phyloP scores from a whole-genome alignment of 768 basidiomycete genomes.

The Lentinula lateritia region DNA sequence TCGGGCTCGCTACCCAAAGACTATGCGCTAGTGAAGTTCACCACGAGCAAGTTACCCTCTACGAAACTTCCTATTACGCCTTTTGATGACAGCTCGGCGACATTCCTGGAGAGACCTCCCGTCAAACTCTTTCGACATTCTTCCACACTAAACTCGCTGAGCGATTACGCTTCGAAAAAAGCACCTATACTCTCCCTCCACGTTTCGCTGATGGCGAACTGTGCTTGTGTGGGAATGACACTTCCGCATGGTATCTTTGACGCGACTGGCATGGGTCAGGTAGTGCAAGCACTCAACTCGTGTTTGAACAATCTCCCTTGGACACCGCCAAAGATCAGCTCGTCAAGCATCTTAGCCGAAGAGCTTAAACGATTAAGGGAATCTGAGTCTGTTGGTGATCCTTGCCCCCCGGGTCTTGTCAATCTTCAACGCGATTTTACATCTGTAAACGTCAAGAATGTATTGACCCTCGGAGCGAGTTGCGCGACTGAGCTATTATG shows the following conservation, averaged over 20 bases:
- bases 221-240: constrained; percentile 3
- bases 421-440: constrained; percentile 3
- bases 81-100: background rate
- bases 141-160: background rate
- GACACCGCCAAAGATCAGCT: background rate
- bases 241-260: constrained; percentile 5
- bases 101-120: background rate
- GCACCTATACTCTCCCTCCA: constrained; percentile 2
- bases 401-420: background rate
- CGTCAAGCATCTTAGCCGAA: background rate
- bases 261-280: constrained; percentile 2
- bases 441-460: constrained; percentile 3
- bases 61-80: constrained; percentile 1
- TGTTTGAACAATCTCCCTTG: constrained; percentile 1
- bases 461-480: background rate
- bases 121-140: constrained; percentile 4
- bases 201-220: constrained; percentile 1
- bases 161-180: constrained; percentile 1
- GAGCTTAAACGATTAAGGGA: background rate
- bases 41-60: constrained; percentile 1
- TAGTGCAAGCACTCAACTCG: background rate
- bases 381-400: background rate
- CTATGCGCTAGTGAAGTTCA: background rate
- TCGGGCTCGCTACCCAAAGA: background rate
- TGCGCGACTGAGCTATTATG: background rate